Evolutionary conservation across 805 yeast genomes (phyloP).

Genomic region (Suhomyces xylopsoci): DNA sequence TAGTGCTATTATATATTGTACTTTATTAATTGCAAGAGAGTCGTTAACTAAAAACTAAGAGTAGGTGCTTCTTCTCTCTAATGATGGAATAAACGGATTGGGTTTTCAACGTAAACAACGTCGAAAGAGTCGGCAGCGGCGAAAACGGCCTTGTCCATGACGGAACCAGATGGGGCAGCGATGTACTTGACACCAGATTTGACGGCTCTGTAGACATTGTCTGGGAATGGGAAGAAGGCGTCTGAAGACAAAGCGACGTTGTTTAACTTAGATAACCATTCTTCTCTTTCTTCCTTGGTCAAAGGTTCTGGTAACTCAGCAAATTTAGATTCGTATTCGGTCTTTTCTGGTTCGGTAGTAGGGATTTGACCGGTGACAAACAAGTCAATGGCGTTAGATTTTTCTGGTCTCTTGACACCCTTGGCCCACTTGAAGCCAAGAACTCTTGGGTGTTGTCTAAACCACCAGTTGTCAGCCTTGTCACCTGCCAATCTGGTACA

Average conservation of each 20-base stretch:
- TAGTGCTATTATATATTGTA: background rate
- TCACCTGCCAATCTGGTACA: conserved; percentile 99
- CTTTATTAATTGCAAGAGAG: background rate
- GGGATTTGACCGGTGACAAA: conserved; percentile 92
- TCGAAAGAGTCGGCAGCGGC: conserved; percentile 91
- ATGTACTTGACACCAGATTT: conserved; percentile 93
- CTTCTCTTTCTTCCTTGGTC: conserved; percentile 76
- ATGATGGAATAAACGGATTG: conserved; percentile 97
- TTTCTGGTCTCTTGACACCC: conserved; percentile 97
- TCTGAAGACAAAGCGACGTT: conserved; percentile 93
- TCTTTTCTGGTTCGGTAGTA: conserved; percentile 84
- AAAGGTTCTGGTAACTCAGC: conserved; percentile 80
- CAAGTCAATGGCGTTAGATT: conserved; percentile 95
- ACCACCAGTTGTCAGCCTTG: conserved; percentile 99
- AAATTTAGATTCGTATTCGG: conserved; percentile 89
- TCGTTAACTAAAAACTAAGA: conserved; percentile 6
- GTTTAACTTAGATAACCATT: conserved; percentile 77
- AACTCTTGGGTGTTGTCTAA: conserved; percentile 96
- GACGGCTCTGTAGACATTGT: conserved; percentile 96
- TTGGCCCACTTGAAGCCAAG: conserved; percentile 94
- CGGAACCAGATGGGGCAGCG: conserved; percentile 97
- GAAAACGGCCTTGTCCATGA: conserved; percentile 94
- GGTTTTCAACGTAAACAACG: conserved; percentile 93
- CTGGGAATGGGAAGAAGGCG: conserved; percentile 99
- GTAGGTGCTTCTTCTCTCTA: conserved; percentile 28